phyloP scores from a whole-genome alignment of 441 rosid genomes.

The Biscutella laevigata region DNA sequence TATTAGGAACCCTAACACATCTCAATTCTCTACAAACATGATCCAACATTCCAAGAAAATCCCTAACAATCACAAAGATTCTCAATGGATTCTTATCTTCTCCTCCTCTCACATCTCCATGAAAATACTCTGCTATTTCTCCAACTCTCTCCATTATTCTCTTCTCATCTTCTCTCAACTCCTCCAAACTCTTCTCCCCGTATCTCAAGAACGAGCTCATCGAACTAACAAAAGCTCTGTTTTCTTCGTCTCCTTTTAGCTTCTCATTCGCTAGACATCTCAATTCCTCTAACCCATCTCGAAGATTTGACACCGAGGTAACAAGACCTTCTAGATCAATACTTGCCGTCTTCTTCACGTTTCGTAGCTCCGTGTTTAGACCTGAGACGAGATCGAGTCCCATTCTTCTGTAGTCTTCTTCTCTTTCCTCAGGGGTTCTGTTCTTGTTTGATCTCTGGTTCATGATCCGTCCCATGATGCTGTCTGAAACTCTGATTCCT shows the following conservation, averaged over 20 bases:
- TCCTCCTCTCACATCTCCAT: conserved; percentile 78
- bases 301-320: conserved; percentile 63
- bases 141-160: conserved; percentile 59
- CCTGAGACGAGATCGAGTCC: conserved; percentile 89
- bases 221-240: conserved; percentile 38
- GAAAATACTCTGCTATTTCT: conserved; percentile 83
- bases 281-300: conserved; percentile 54
- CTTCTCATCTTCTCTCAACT: conserved; percentile 63
- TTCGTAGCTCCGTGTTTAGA: conserved; percentile 64
- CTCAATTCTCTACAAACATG: conserved; percentile 88
- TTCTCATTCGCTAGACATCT: conserved; percentile 36
- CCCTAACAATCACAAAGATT: conserved; percentile 94
- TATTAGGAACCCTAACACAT: conserved; percentile 43
- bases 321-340: conserved; percentile 81
- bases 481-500: conserved; percentile 74
- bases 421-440: conserved; percentile 60
- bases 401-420: conserved; percentile 82
- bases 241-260: conserved; percentile 34
- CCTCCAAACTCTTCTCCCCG: conserved; percentile 55
- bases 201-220: conserved; percentile 52
- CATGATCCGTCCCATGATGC: conserved; percentile 83
- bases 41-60: conserved; percentile 88
- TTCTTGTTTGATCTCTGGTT: conserved; percentile 44
- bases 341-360: conserved; percentile 86
- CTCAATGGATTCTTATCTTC: conserved; percentile 76